These are phyloP conservation scores for Wallacemonas sp. DNA, from an alignment of 208 protist species.

Conservation along the genomic window DNA sequence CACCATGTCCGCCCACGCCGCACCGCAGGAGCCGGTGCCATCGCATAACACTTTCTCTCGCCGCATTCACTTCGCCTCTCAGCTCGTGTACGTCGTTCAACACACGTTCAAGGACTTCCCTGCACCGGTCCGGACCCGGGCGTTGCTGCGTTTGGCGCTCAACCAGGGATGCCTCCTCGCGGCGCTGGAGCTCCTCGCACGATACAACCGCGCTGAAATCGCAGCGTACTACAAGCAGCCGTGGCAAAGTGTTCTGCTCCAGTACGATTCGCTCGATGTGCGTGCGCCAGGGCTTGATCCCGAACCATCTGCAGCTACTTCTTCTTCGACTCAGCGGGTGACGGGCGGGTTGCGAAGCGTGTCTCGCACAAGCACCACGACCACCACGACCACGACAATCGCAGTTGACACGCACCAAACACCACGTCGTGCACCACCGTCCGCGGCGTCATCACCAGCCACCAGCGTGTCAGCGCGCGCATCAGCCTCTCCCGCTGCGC, in stretches of 20 bases:
- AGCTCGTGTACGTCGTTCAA: conserved; percentile 50
- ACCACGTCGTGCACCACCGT: neutral
- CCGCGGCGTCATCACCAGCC: neutral
- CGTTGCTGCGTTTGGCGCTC: conserved; percentile 57
- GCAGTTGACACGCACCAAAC: neutral
- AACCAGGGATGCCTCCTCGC: conserved; percentile 63
- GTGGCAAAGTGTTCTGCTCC: conserved; percentile 11
- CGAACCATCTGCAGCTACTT: no score
- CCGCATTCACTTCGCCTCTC: conserved; percentile 54
- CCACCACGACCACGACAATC: neutral
- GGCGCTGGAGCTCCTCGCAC: conserved; percentile 57
- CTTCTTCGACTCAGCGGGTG: no score
- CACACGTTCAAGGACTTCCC: conserved; percentile 31
- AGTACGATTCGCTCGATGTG: conserved; percentile 10
- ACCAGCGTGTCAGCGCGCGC: no score
- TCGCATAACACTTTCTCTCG: no score
- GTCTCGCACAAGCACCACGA: neutral
- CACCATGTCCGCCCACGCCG: neutral
- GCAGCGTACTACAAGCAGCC: conserved; percentile 30
- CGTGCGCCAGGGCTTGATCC: neutral
- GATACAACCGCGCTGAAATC: conserved; percentile 43
- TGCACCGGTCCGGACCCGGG: conserved; percentile 25
- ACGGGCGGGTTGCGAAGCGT: no score
- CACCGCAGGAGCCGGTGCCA: no score
- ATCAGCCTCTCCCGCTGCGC: no score